phyloP scores from a whole-genome alignment of 306 rosid species.

The Cercis canadensis region DNA sequence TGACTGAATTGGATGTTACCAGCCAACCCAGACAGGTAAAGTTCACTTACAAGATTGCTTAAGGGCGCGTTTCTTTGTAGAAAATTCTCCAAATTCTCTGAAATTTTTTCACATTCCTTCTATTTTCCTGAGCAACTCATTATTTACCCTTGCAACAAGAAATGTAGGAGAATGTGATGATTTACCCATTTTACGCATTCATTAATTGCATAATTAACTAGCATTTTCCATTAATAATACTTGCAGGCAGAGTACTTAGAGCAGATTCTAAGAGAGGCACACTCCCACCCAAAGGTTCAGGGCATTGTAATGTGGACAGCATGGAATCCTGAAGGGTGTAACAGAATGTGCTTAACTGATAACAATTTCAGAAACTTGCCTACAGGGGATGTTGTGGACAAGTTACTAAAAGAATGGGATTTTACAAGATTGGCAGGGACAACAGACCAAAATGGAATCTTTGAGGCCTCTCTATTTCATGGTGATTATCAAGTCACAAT shows the following conservation, averaged over 20 bases:
- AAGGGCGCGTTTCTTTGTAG: no score
- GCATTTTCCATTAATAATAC: neutral
- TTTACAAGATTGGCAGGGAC: neutral
- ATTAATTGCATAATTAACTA: no score
- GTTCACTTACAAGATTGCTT: neutral
- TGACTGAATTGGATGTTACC: conserved; percentile 73
- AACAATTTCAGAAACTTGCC: conserved; percentile 67
- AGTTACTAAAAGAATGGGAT: conserved; percentile 65
- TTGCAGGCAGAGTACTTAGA: conserved; percentile 58
- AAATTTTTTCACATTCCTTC: no score
- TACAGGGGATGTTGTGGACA: conserved; percentile 75
- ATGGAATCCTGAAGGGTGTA: conserved; percentile 59
- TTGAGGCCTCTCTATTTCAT: conserved; percentile 35
- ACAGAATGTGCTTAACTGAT: conserved; percentile 63
- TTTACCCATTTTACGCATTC: no score
- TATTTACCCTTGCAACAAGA: neutral
- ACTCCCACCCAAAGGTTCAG: conserved; percentile 64
- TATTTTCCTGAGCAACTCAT: neutral
- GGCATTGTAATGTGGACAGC: conserved; percentile 76
- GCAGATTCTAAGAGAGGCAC: conserved; percentile 60
- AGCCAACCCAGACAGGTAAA: conserved; percentile 58
- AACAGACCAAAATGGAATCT: conserved; percentile 37
- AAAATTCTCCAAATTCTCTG: no score
- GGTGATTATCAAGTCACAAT: conserved; percentile 35
- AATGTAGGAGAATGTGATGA: no score